Conservation (phyloP, 2,329 filamentous ascomycete species). For the Aschersonia sp. region DNA sequence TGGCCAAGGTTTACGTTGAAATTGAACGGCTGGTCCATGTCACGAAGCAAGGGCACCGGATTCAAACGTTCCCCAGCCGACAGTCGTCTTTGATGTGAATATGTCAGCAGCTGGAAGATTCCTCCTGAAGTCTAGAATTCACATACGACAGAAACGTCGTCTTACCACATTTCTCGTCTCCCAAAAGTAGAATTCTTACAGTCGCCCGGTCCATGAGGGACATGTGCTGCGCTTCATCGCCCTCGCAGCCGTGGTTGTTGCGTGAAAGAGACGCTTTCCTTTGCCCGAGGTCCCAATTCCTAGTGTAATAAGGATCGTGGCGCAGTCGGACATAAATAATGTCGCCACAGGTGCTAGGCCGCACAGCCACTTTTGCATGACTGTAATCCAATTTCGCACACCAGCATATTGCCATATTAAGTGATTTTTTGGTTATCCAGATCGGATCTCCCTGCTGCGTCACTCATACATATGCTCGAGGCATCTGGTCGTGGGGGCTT, state of each 20-base stretch:
- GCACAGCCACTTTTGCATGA: background rate
- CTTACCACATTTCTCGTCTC: constrained; percentile 45
- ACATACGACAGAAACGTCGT: constrained; percentile 46
- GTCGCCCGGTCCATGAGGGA: constrained; percentile 29
- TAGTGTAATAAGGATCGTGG: background rate
- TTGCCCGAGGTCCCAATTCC: no score
- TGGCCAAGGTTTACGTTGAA: constrained; percentile 34
- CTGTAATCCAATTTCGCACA: no score
- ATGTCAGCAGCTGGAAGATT: constrained; percentile 5
- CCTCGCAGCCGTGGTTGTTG: background rate
- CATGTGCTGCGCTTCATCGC: background rate
- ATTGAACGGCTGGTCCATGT: constrained; percentile 45
- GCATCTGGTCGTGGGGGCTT: background rate
- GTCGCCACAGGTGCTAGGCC: background rate
- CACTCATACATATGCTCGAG: background rate
- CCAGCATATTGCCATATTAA: no score
- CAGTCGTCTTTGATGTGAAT: constrained; percentile 28
- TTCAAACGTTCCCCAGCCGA: constrained; percentile 27
- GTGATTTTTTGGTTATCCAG: no score
- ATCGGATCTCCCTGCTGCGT: no score
- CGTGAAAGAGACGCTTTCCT: background rate
- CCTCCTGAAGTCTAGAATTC: background rate
- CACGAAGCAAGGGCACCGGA: constrained; percentile 34
- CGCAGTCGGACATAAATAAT: background rate
- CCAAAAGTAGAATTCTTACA: constrained; percentile 42